Evolutionary conservation across 257 asterid genomes (phyloP), one percentile per base, ranked within the genome.

Genomic region (Gardenia jasminoides): DNA sequence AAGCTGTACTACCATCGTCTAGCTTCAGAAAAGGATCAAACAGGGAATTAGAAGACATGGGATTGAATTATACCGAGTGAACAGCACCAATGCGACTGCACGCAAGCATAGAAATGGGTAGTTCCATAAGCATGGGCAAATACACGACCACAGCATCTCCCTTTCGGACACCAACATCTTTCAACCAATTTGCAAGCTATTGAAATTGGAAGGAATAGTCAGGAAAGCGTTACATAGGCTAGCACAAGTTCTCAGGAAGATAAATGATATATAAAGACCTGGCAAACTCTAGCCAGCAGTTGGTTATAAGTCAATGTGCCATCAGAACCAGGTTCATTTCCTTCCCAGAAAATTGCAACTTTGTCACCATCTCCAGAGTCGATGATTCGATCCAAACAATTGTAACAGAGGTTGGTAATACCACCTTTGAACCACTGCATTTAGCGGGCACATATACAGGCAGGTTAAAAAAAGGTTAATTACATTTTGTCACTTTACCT

Each of bases 11-110:
- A 36, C 4, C 11, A 59, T 77, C 72, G 59, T 54, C 20, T 54
- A 19, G 62, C 62, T 54, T 17, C 20, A 10, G 74, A 67, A 30
- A 82, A 31, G 56, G 73, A 50, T 2, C 2, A 44, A 43, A 31
- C 59, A 16, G 9, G 48, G 26, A 4, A 36, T 36, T 36, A 36
- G 4, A 36, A 73, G 59, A 24, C 6, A 43, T 19, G 30, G 16
- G 30, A 12, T 39, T 33, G 70, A 52, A 80, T 48, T 73, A 74
- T 90, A 95, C 99, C 93, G 99, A 95, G 88, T 95, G 99, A 84
- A 95, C 93, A 84, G 98, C 97, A 79, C 98, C 99, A 79, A 95
- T 93, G 67, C 98, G 96, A 80, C 97, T 98, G 85, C 99, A 93
- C 44, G 98, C 98, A 81, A 95, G 98, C 99, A 95, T 95, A 11